Evolutionary conservation across 768 basidiomycete genomes (phyloP), one percentile per base, ranked within the genome.

Genomic region (Mycena belliarum): DNA sequence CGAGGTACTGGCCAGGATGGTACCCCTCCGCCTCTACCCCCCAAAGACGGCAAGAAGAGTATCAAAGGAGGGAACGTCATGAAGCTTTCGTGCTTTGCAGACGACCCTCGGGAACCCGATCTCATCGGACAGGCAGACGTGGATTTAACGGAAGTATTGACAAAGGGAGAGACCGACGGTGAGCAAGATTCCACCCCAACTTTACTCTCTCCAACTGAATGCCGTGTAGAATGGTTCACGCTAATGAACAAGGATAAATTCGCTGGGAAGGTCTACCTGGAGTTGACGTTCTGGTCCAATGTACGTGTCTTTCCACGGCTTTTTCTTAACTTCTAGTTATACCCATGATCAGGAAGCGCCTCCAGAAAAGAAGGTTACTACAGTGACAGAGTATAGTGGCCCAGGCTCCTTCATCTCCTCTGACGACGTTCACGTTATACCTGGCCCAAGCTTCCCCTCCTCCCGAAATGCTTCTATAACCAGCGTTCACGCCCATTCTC

Each of bases 81-180:
- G 86, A 83, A 80, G 64, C 67, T 99, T 43, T 84, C 89, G 32
- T 95, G 94, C 71, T 99, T 88, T 71, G 97, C 97, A 20, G 96
- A 98, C 72, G 97, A 98, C 69, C 80, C 91, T 48, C 85, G 91
- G 53, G 97, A 99, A 68, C 97, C 97, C 43, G 95, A 94, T 66
- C 80, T 98, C 63, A 95, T 99, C 67, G 97, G 97, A 44, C 97
- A 99, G 72, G 74, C 86, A 5, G 81, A 84, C 38, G 91, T 98
- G 7, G 91, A 96, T 72, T 80, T 98, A 37, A 89, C 88, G 4
- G 91, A 93, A 66, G 96, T 89, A 8, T 72, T 98, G 66, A 94
- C 93, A 55, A 95, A 91, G 74, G 97, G 97, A 42, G 95, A 98
- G 73, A 95, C 92, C 1, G 97, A 99, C 75, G 95, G 97, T 95